A percentile compares a stretch with the other conserved stretches of the same genome.
phyloP scores from a whole-genome alignment of 129 eudicot species.

The Tagetes erecta region DNA sequence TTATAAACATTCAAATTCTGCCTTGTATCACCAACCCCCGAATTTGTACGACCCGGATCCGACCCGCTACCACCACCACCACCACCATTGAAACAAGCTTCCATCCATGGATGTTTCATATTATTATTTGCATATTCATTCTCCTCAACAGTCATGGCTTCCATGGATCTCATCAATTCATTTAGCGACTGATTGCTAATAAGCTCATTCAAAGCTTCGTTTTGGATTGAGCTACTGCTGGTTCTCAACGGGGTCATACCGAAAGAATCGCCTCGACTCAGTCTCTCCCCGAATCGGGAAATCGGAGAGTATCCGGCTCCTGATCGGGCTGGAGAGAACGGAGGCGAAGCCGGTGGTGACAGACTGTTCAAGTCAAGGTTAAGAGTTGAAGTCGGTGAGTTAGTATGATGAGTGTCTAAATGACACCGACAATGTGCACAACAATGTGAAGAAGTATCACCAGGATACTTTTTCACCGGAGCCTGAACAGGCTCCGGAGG shows the following conservation, averaged over 20 bases:
- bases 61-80: constrained; percentile 29
- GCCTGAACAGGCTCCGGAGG: constrained; percentile 7
- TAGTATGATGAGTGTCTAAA: constrained; percentile 9
- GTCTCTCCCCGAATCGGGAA: constrained; percentile 21
- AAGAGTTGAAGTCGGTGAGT: constrained; percentile 23
- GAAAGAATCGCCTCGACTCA: constrained; percentile 11
- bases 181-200: constrained; percentile 18
- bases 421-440: constrained; percentile 30
- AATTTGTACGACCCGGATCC: neutral
- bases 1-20: constrained; percentile 25
- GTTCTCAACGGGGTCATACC: constrained; percentile 21
- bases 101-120: constrained; percentile 23
- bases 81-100: neutral
- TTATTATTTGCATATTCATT: neutral
- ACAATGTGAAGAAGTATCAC: constrained; percentile 17
- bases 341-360: constrained; percentile 55
- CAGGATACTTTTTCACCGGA: constrained; percentile 14
- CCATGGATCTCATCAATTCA: constrained; percentile 28
- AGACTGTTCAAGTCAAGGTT: constrained; percentile 32
- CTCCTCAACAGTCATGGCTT: constrained; percentile 26
- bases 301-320: constrained; percentile 32
- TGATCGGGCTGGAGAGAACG: constrained; percentile 42
- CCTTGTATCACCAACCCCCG: constrained; percentile 18
- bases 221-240: neutral
- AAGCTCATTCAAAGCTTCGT: constrained; percentile 14